Conservation (phyloP, 2,329 filamentous ascomycete genomes). For the Didymella arachidicola region DNA sequence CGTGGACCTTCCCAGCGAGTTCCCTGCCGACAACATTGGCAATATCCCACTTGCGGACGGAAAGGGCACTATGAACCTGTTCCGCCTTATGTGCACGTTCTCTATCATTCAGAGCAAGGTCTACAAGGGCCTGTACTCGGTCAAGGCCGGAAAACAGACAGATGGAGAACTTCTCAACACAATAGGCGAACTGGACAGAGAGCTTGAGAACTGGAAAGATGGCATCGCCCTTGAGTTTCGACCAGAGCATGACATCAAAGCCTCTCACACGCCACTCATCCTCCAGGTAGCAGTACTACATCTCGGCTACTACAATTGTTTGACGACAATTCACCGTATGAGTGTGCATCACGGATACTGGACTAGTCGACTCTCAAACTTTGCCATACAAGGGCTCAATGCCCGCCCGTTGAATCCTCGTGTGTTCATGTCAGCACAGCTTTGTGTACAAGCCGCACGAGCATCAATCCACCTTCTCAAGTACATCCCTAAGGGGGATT, state of each 20-base stretch:
- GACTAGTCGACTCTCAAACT: constrained; percentile 94
- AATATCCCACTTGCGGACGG: constrained; percentile 91
- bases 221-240: constrained; percentile 93
- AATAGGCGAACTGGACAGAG: constrained; percentile 87
- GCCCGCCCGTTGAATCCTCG: constrained; percentile 88
- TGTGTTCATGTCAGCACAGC: constrained; percentile 89
- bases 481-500: constrained; percentile 95
- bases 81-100: constrained; percentile 91
- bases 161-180: constrained; percentile 93
- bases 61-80: constrained; percentile 92
- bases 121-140: constrained; percentile 91
- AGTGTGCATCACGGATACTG: constrained; percentile 97
- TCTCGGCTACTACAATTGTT: constrained; percentile 96
- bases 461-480: constrained; percentile 94
- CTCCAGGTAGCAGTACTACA: constrained; percentile 93
- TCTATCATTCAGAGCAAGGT: constrained; percentile 91
- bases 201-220: constrained; percentile 94
- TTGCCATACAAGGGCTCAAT: constrained; percentile 92
- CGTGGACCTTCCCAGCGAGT: constrained; percentile 89
- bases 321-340: constrained; percentile 98
- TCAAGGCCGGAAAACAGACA: constrained; percentile 88
- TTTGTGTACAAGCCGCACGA: constrained; percentile 91
- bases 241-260: constrained; percentile 96
- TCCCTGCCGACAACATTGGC: constrained; percentile 90
- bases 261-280: constrained; percentile 89